phyloP scores from a whole-genome alignment of 2,329 filamentous ascomycete species.

The Cercospora berteroae region DNA sequence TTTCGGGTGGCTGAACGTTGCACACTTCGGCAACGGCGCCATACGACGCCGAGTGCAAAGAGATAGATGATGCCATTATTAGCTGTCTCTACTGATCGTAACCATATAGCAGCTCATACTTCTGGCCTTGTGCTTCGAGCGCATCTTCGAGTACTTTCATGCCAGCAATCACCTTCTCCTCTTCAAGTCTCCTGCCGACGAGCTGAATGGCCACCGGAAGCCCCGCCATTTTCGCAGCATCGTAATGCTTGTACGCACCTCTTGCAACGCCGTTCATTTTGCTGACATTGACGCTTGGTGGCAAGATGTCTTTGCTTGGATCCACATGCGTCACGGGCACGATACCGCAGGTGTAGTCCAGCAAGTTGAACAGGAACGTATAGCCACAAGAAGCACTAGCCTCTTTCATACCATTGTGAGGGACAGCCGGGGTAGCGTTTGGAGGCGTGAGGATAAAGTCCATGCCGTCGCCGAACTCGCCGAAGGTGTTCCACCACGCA shows the following conservation, averaged over 20 bases:
- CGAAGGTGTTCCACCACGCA: constrained; percentile 74
- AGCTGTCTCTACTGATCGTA: constrained; percentile 8
- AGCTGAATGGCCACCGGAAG: constrained; percentile 84
- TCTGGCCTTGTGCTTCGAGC: constrained; percentile 55
- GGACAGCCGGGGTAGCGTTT: constrained; percentile 85
- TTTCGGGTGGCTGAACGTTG: neutral
- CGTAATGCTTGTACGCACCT: constrained; percentile 83
- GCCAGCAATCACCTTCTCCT: constrained; percentile 80
- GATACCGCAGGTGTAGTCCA: constrained; percentile 83
- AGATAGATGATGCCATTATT: neutral
- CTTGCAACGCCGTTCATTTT: constrained; percentile 74
- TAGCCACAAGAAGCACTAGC: constrained; percentile 86
- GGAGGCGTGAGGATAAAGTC: constrained; percentile 82
- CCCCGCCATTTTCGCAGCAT: constrained; percentile 79
- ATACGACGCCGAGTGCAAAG: neutral
- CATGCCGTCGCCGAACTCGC: constrained; percentile 44
- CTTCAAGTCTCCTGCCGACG: constrained; percentile 74
- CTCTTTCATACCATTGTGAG: constrained; percentile 81
- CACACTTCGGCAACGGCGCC: neutral
- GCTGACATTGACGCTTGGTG: constrained; percentile 58
- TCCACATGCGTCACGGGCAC: constrained; percentile 85
- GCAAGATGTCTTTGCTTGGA: constrained; percentile 62
- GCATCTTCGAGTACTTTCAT: constrained; percentile 79
- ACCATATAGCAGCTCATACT: constrained; percentile 50
- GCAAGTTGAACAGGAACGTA: constrained; percentile 87